phyloP scores from a whole-genome alignment of 495 filamentous ascomycete species.

The Penicillium robsamsonii region DNA sequence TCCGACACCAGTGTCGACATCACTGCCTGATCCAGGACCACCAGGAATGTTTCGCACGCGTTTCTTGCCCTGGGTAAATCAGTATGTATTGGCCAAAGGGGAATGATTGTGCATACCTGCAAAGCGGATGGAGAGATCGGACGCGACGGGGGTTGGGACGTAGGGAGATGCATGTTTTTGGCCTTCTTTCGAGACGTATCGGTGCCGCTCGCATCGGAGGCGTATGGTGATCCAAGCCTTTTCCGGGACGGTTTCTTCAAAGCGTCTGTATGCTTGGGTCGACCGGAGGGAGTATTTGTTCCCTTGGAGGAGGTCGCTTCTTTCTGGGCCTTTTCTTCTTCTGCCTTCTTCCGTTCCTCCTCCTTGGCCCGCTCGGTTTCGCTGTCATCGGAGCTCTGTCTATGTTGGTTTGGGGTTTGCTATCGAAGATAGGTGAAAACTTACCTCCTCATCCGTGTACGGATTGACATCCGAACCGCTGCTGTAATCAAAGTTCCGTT shows the following conservation, averaged over 20 bases:
- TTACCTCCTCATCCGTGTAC: slow-evolving; percentile 59
- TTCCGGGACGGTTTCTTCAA: slow-evolving; percentile 72
- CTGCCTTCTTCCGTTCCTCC: slow-evolving; percentile 67
- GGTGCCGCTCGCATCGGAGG: slow-evolving; percentile 86
- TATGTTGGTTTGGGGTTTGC: neutral
- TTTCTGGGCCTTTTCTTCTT: slow-evolving; percentile 57
- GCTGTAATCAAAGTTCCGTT: slow-evolving; percentile 82
- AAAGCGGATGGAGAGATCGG: slow-evolving; percentile 49
- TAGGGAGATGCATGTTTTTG: slow-evolving; percentile 63
- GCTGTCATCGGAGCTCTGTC: slow-evolving; percentile 44
- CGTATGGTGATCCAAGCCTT: slow-evolving; percentile 79
- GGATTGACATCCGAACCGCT: slow-evolving; percentile 72
- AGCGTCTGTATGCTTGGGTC: slow-evolving; percentile 45
- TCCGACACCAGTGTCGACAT: slow-evolving; percentile 72
- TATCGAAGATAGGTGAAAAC: neutral
- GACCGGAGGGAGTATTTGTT: slow-evolving; percentile 71
- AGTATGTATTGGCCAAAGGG: slow-evolving; percentile 3
- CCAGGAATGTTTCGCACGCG: slow-evolving; percentile 42
- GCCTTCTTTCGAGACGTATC: slow-evolving; percentile 86
- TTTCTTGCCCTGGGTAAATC: slow-evolving; percentile 42
- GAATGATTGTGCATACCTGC: slow-evolving; percentile 28
- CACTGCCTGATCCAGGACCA: slow-evolving; percentile 67
- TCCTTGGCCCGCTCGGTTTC: slow-evolving; percentile 58
- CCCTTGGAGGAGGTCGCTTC: slow-evolving; percentile 63
- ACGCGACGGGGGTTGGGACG: slow-evolving; percentile 56